phyloP scores from a whole-genome alignment of 441 rosid genomes.

The Iberis amara region DNA sequence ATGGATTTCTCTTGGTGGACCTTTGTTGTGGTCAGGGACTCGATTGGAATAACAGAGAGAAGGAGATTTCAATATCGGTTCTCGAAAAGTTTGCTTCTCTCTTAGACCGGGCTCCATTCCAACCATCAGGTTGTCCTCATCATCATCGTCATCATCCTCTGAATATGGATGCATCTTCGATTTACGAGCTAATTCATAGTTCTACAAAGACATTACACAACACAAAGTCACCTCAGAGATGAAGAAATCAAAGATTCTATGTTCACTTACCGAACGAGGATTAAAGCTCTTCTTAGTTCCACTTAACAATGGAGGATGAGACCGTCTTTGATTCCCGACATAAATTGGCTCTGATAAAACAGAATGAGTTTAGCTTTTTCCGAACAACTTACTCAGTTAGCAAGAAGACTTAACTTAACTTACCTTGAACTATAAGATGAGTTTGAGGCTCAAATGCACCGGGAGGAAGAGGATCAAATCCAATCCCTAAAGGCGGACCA shows the following conservation, averaged over 20 bases:
- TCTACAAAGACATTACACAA: constrained; percentile 37
- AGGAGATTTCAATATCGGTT: constrained; percentile 36
- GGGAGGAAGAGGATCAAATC: constrained; percentile 78
- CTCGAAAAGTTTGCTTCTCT: constrained; percentile 38
- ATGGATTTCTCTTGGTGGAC: constrained; percentile 39
- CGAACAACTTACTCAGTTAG: constrained; percentile 11
- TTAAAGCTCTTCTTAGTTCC: constrained; percentile 39
- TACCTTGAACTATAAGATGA: constrained; percentile 50
- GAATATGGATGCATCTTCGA: constrained; percentile 41
- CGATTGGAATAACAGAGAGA: constrained; percentile 34
- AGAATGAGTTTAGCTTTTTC: not conserved
- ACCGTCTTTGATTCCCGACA: constrained; percentile 47
- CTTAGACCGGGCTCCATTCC: constrained; percentile 40
- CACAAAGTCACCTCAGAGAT: not conserved
- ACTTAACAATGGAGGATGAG: constrained; percentile 40
- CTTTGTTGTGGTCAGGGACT: constrained; percentile 38
- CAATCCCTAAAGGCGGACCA: constrained; percentile 77
- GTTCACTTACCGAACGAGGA: constrained; percentile 52
- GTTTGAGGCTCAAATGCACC: constrained; percentile 64
- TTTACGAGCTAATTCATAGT: constrained; percentile 34
- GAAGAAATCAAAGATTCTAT: not conserved
- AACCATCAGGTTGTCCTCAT: constrained; percentile 23
- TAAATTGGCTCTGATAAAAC: constrained; percentile 46
- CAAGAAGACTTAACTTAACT: constrained; percentile 17
- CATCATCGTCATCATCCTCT: constrained; percentile 28